Base-by-base conservation (phyloP, 179 eudicot species). In the Beta corolliflora region DNA sequence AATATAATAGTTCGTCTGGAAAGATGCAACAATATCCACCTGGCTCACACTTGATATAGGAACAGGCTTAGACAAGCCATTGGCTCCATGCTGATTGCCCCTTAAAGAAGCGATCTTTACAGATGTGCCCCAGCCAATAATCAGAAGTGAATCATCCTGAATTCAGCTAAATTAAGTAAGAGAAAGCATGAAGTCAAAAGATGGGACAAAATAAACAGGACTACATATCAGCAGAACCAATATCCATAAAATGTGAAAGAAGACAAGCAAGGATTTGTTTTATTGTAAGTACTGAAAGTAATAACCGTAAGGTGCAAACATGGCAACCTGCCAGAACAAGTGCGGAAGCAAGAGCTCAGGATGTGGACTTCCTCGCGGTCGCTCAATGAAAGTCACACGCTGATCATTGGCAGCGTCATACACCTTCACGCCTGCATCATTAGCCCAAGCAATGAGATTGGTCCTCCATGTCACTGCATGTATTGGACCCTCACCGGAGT, bases 91-190 rank as follows among this genome's bases (percentile, higher is more conserved):
- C 75, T 83, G 90, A 83, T 83, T 88, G 54, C 85, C 80, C 88
- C 81, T 88, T 81, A 95, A 80, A 71, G 94, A 91, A 80, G 94
- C 98, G 81, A 95, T 87, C 87, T 94, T 95, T 61, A 95, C 93
- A 77, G 97, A 91, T 75, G 97, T 95, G 70, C 99, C 99, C 99
- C 99, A 95, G 82, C 99, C 99, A 87, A 95, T 95, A 66, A 95
- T 96, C 89, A 95, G 88, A 71, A 94, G 84, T 84, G 86, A 73
- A 77, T 94, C 99, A 87, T 92, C 97, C 99, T 96, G 91, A 84
- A 87, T 81, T 81, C 85, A 86, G 84, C 67, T 68, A 82, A 80
- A 36, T 29, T 52, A 53, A 52, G 71, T 77, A 71, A 81, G 78
- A 29, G 68, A 81, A 82, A 77, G 76, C 52, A 83, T 58, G 79